Evolutionary conservation across 345 rosid genomes (phyloP).

Genomic region (Lenwebbia sp.): DNA sequence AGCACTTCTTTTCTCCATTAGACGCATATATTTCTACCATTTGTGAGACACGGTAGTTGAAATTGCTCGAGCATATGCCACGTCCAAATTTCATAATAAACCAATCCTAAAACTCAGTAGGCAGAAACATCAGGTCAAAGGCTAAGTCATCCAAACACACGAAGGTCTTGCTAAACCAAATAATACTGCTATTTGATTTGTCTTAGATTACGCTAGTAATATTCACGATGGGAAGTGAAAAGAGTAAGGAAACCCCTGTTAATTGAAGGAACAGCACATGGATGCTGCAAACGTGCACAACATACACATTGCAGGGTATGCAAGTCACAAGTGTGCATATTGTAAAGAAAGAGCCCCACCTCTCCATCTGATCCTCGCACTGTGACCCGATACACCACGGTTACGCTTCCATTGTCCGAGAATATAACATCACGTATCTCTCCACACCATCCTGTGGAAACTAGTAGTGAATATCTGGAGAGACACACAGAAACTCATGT

Average conservation of each 20-base stretch:
- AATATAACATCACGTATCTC: slow-evolving; percentile 94
- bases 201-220: not conserved
- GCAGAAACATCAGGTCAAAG: not conserved
- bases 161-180: not conserved
- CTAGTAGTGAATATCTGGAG: not conserved
- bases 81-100: not conserved
- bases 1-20: not conserved
- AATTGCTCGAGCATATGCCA: not conserved
- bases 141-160: not conserved
- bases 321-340: not conserved
- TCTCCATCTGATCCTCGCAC: slow-evolving; percentile 96
- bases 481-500: not conserved
- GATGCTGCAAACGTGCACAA: too few species aligned
- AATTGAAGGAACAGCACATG: not conserved
- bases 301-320: not conserved
- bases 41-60: not conserved
- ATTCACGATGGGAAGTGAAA: not conserved
- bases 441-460: slow-evolving; percentile 84
- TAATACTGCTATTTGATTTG: not conserved
- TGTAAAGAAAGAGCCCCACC: slow-evolving; percentile 25
- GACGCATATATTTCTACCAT: not conserved
- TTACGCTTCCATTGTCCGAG: slow-evolving; percentile 75
- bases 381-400: slow-evolving; percentile 90
- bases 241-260: not conserved
- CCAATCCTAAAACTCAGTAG: not conserved